Evolutionary conservation across 2,329 filamentous ascomycete genomes (phyloP).

Genomic region (Diaporthe amygdali): DNA sequence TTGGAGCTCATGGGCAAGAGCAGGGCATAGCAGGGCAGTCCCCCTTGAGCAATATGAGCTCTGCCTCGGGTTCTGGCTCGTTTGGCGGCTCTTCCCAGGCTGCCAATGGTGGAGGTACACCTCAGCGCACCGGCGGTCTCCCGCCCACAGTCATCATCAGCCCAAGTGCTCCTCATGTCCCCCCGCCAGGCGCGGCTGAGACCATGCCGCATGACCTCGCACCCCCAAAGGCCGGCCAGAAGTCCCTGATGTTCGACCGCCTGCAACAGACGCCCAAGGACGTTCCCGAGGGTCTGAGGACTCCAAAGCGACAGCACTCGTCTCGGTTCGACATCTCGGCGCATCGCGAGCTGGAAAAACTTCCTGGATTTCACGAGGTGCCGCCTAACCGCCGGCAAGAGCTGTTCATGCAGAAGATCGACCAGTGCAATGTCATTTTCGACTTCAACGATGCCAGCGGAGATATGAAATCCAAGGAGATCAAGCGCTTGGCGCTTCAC

Average conservation of each 20-base stretch:
- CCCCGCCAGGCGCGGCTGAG: slow-evolving; percentile 90
- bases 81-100: slow-evolving; percentile 41
- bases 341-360: slow-evolving; percentile 93
- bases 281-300: slow-evolving; percentile 92
- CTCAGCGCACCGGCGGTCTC: slow-evolving; percentile 67
- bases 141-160: slow-evolving; percentile 93
- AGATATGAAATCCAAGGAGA: slow-evolving; percentile 99
- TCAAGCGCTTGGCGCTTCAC: slow-evolving; percentile 94
- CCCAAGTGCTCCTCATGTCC: slow-evolving; percentile 90
- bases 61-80: slow-evolving; percentile 22
- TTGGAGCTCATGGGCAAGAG: slow-evolving; percentile 46
- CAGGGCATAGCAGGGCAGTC: slow-evolving; percentile 38
- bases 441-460: slow-evolving; percentile 98
- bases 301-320: slow-evolving; percentile 95
- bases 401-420: slow-evolving; percentile 99
- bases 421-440: slow-evolving; percentile 99
- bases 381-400: slow-evolving; percentile 93
- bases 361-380: slow-evolving; percentile 97
- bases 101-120: slow-evolving; percentile 62
- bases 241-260: slow-evolving; percentile 86
- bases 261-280: slow-evolving; percentile 95
- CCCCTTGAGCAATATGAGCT: slow-evolving; percentile 29
- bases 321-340: slow-evolving; percentile 98
- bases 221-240: slow-evolving; percentile 88
- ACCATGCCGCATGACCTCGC: slow-evolving; percentile 98